Evolutionary conservation across 495 filamentous ascomycete genomes (phyloP), one percentile per base, ranked within the genome.

Genomic region (Trichoderma gamsii): DNA sequence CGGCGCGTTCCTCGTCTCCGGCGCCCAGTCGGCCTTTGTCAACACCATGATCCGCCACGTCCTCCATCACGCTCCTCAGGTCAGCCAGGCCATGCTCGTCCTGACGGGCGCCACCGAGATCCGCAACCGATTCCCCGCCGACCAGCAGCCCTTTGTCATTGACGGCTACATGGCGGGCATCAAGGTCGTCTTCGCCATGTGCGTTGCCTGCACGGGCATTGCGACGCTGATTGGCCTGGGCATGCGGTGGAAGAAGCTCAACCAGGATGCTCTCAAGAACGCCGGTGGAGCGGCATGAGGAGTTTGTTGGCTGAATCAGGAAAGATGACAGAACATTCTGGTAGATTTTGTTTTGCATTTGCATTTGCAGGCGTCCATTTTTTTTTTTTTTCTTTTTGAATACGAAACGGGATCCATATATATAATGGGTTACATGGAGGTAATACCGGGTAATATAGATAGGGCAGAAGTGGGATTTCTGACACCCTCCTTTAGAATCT

Each of bases 121-220:
- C 4, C 79, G 80, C 4, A 49, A 73, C 3, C 74, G 79, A 0
- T 86, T 89, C 70, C 41, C 73, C 0, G 63, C 65, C 7, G 72
- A 75, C 4, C 52, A 78, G 25, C 52, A 89, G 12, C 72, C 75
- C 0, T 79, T 76, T 2, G 75, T 88, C 6, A 44, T 88, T 21
- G 43, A 69, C 7, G 82, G 80, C 8, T 89, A 88, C 72, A 85
- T 86, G 81, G 69, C 68, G 3, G 85, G 82, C 4, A 41, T 89
- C 63, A 81, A 79, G 69, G 74, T 73, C n/a, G 71, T 76, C 0
- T 85, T 77, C 68, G 72, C 76, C 1, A 65, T 82, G 32, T 70
- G 72, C 16, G 75, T 82, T 61, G 80, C 73, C 1, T 35, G 73
- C 13, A 66, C 74, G 8, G 76, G 71, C 2, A 7, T 70, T n/a